A percentile compares a stretch with the other conserved stretches of the same genome.
These are phyloP conservation scores for Xylaria grammica DNA, from an alignment of 495 filamentous ascomycete species.

Conservation along the genomic window DNA sequence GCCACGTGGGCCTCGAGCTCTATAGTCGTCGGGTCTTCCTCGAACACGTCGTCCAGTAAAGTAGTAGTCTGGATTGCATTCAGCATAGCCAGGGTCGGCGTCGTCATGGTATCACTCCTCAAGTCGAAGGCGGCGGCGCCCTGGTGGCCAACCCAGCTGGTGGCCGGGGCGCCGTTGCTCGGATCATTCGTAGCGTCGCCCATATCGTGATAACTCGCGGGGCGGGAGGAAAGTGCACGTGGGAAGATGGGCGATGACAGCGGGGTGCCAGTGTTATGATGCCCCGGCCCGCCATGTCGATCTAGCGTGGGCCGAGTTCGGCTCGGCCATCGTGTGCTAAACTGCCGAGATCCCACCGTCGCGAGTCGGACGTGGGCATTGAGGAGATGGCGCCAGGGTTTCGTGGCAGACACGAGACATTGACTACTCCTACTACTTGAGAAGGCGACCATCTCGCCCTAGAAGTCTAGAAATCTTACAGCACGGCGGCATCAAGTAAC, in stretches of 20 bases:
- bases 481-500: background rate
- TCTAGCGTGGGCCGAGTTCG: slow-evolving; percentile 1
- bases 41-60: slow-evolving; percentile 82
- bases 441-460: background rate
- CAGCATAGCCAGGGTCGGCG: slow-evolving; percentile 82
- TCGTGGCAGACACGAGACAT: background rate
- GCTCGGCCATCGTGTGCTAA: background rate
- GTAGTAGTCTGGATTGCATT: slow-evolving; percentile 61
- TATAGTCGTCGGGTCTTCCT: slow-evolving; percentile 79
- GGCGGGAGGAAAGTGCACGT: background rate
- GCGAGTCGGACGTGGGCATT: background rate
- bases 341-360: background rate
- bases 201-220: slow-evolving; percentile 1
- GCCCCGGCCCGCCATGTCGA: no score
- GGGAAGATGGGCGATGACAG: background rate
- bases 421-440: background rate
- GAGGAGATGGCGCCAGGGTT: background rate
- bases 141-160: slow-evolving; percentile 46
- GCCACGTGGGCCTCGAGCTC: slow-evolving; percentile 74
- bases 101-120: slow-evolving; percentile 76
- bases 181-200: background rate
- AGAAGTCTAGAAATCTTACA: no score
- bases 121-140: slow-evolving; percentile 50
- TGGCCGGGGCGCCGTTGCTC: slow-evolving; percentile 18
- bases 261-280: no score